Conservation (phyloP, 306 rosid species). For the Inga leiocalycina region DNA sequence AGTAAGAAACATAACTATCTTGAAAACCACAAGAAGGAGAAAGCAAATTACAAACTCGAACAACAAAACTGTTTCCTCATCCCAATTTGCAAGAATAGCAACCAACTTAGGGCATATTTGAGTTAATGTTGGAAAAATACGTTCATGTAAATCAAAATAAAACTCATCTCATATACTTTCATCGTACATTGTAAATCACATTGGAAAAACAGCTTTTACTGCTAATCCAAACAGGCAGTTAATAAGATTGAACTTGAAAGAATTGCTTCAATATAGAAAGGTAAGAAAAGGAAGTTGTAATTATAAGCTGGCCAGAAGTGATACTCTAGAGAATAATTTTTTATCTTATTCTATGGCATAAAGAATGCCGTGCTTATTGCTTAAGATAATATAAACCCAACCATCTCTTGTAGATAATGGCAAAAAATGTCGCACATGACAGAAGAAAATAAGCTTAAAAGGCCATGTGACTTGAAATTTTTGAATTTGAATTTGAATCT, state of each 20-base stretch:
- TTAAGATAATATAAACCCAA: neutral
- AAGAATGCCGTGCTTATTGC: neutral
- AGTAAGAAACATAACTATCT: constrained; percentile 18
- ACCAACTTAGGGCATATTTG: neutral
- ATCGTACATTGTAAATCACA: too few species aligned
- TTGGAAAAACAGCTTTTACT: too few species aligned
- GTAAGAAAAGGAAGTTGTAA: neutral
- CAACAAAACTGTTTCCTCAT: neutral
- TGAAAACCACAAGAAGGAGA: neutral
- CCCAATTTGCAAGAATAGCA: neutral
- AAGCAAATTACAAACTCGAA: constrained; percentile 22
- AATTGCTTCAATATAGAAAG: neutral
- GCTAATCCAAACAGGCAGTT: neutral
- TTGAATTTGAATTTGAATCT: neutral
- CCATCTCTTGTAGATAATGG: constrained; percentile 9
- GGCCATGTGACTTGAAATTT: neutral
- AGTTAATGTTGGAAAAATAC: too few species aligned
- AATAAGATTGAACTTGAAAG: neutral
- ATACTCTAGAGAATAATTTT: neutral
- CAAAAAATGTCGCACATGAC: neutral
- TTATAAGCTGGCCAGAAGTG: neutral
- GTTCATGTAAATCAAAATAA: too few species aligned
- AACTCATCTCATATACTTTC: too few species aligned
- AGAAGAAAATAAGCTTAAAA: neutral
- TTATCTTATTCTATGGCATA: neutral